These are phyloP conservation scores for Prunus padus DNA, from an alignment of 306 rosid species.

Conservation along the genomic window DNA sequence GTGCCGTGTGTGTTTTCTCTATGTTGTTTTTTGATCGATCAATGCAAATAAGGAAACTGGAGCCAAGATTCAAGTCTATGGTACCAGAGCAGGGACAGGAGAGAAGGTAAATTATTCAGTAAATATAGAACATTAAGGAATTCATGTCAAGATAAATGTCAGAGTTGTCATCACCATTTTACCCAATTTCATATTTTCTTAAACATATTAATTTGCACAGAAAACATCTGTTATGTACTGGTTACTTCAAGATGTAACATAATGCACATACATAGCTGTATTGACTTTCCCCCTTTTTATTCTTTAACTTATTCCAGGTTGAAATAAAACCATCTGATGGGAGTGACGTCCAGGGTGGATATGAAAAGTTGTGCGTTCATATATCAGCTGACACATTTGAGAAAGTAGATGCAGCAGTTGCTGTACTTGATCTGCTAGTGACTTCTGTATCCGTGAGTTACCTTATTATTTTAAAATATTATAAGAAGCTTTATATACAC, in stretches of 20 bases:
- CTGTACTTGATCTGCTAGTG: conserved; percentile 74
- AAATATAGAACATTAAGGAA: not conserved
- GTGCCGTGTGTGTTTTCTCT: not conserved
- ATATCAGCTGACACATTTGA: conserved; percentile 87
- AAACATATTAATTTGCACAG: conserved; percentile 3
- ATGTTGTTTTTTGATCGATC: not conserved
- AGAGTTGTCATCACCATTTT: not conserved
- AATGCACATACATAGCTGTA: not conserved
- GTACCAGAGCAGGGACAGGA: conserved; percentile 60
- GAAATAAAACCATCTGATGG: conserved; percentile 67
- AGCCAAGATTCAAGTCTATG: conserved; percentile 71
- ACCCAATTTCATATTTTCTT: not conserved
- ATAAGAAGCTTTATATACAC: not conserved
- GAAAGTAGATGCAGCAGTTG: conserved; percentile 85
- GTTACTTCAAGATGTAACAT: not conserved
- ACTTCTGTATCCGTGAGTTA: conserved; percentile 82
- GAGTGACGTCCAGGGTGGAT: conserved; percentile 45
- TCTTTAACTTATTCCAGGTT: conserved; percentile 39
- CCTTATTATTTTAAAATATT: conserved; percentile 17
- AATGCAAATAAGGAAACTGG: conserved; percentile 76
- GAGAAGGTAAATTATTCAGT: conserved; percentile 50
- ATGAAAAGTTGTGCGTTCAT: conserved; percentile 63
- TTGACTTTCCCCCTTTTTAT: conserved; percentile 18
- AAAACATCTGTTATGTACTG: conserved; percentile 11
- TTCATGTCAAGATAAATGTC: not conserved